Evolutionary conservation across 345 rosid genomes (phyloP).

Genomic region (Gossypium australe): DNA sequence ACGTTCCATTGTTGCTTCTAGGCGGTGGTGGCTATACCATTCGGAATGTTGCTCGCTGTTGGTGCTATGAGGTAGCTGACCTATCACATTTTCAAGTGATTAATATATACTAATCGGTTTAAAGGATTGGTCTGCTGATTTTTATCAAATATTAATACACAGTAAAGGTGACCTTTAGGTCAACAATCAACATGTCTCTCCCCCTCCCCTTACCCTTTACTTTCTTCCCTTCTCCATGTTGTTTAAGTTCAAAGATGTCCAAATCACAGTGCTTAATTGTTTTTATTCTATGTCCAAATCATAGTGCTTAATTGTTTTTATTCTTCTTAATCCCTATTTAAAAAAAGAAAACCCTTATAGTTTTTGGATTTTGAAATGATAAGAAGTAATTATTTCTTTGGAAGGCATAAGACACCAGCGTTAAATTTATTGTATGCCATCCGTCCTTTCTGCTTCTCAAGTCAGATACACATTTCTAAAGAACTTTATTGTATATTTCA

Average conservation of each 20-base stretch:
- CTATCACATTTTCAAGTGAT: not conserved
- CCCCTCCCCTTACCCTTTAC: not conserved
- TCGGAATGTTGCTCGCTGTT: constrained; percentile 72
- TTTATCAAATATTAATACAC: not conserved
- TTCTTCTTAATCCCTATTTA: not conserved
- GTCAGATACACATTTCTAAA: not conserved
- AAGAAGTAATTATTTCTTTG: not conserved
- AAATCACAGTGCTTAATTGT: not conserved
- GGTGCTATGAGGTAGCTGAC: constrained; percentile 59
- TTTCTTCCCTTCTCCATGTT: not conserved
- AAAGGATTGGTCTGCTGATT: not conserved
- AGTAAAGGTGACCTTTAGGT: not conserved
- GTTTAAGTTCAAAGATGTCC: not conserved
- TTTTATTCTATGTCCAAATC: not conserved
- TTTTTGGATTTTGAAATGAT: not conserved
- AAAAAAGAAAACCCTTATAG: not conserved
- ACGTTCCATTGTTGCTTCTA: constrained; percentile 54
- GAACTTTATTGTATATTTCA: constrained; percentile 2
- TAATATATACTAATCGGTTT: not conserved
- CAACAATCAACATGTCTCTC: not conserved
- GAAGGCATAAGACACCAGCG: not conserved
- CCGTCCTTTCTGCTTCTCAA: not conserved
- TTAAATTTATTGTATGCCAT: not conserved
- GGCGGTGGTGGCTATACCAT: constrained; percentile 79
- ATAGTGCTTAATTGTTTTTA: not conserved